phyloP scores from a whole-genome alignment of 345 rosid species.

The Bruguiera sexangula region DNA sequence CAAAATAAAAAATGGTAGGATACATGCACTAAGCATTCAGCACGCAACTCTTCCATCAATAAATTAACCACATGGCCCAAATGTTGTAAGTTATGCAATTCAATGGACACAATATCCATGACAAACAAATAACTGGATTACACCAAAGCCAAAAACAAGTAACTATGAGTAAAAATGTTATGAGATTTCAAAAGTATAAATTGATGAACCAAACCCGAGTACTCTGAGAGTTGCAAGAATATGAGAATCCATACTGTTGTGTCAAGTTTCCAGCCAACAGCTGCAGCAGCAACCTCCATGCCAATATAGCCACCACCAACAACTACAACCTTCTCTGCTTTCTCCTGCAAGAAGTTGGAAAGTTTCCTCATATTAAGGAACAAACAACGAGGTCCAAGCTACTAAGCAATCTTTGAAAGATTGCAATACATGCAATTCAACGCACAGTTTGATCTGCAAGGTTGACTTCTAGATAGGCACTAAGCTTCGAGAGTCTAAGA shows the following conservation, averaged over 20 bases:
- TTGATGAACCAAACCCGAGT: background rate
- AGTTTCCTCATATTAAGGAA: conserved; percentile 2
- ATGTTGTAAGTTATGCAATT: too few species aligned
- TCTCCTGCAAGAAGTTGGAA: conserved; percentile 45
- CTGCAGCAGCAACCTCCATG: conserved; percentile 98
- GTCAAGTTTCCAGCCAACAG: conserved; percentile 93
- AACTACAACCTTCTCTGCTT: conserved; percentile 69
- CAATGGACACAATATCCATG: too few species aligned
- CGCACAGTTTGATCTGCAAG: too few species aligned
- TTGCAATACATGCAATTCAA: background rate
- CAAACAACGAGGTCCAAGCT: background rate
- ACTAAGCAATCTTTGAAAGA: background rate
- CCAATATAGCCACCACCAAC: conserved; percentile 99
- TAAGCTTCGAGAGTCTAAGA: background rate
- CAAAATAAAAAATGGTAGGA: background rate
- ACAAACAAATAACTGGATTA: too few species aligned
- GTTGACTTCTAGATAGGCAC: background rate
- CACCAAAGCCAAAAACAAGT: too few species aligned
- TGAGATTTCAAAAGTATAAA: background rate
- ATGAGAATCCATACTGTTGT: conserved; percentile 50
- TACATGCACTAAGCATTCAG: too few species aligned
- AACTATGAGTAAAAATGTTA: too few species aligned
- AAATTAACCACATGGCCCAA: too few species aligned
- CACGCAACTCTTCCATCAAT: too few species aligned
- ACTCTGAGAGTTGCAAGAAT: background rate